phyloP scores from a whole-genome alignment of 768 basidiomycete species.

The Serendipita vermifera region DNA sequence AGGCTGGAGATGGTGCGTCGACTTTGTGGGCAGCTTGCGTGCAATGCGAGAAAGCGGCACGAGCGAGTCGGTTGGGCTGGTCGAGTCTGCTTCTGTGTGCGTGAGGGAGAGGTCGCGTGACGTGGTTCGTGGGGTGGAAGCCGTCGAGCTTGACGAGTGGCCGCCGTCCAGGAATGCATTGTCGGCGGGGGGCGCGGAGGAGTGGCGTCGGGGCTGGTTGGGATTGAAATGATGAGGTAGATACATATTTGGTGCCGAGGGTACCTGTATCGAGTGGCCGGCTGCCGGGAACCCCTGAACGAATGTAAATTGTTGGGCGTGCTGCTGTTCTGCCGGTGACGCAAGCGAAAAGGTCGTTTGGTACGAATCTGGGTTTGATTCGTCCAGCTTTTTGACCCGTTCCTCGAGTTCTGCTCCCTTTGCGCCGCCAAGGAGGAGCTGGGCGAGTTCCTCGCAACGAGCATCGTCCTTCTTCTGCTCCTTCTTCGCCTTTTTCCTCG shows the following conservation, averaged over 20 bases:
- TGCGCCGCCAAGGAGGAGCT: neutral
- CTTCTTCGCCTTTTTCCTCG: neutral
- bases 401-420: neutral
- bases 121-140: neutral
- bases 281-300: neutral
- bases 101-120: neutral
- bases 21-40: conserved; percentile 2
- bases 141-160: neutral
- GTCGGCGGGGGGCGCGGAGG: neutral
- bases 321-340: neutral
- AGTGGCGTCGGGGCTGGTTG: neutral
- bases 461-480: conserved; percentile 3
- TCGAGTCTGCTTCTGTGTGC: neutral
- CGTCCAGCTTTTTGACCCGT: neutral
- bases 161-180: neutral
- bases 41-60: neutral
- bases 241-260: too few relatives aligned
- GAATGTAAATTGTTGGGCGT: conserved; percentile 3
- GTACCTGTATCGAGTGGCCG: neutral
- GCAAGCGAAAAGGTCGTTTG: neutral
- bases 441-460: neutral
- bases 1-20: neutral
- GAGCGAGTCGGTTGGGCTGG: neutral
- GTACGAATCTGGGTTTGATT: neutral
- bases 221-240: too few relatives aligned